phyloP scores from a whole-genome alignment of 768 basidiomycete species.

The Leucocoprinus birnbaumii region DNA sequence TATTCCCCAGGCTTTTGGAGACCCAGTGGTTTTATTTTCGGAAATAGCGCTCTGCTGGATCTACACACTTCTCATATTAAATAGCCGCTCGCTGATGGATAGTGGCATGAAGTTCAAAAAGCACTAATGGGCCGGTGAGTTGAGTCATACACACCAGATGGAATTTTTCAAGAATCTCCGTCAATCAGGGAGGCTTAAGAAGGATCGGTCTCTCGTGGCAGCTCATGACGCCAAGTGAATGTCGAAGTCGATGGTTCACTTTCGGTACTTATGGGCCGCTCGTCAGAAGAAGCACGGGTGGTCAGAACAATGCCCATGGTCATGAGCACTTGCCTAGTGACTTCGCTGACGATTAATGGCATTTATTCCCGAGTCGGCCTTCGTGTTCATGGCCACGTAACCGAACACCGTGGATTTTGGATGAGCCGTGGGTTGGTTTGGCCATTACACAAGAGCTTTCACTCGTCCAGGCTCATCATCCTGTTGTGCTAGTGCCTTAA shows the following conservation, averaged over 20 bases:
- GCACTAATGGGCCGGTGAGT: neutral
- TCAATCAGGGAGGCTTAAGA: too few relatives aligned
- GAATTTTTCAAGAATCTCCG: too few relatives aligned
- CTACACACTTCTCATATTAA: neutral
- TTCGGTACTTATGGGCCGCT: neutral
- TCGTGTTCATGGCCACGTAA: neutral
- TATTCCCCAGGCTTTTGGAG: neutral
- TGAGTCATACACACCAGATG: too few relatives aligned
- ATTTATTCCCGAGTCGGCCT: conserved; percentile 8
- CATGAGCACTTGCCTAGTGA: neutral
- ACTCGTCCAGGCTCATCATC: too few relatives aligned
- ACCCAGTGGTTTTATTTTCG: neutral
- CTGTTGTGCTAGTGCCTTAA: too few relatives aligned
- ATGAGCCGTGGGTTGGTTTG: neutral
- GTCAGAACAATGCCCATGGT: neutral
- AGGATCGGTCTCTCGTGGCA: too few relatives aligned
- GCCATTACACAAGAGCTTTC: neutral
- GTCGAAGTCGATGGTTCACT: too few relatives aligned
- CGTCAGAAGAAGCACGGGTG: conserved; percentile 1
- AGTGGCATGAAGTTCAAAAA: too few relatives aligned
- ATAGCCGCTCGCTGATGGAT: neutral
- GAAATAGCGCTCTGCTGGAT: neutral
- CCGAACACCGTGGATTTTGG: neutral
- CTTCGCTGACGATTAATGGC: neutral
- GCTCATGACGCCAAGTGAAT: too few relatives aligned